Evolutionary conservation across 2,329 filamentous ascomycete species (phyloP), one percentile per base, ranked within the genome.

Genomic region (Trichoderma brevicompactum): DNA sequence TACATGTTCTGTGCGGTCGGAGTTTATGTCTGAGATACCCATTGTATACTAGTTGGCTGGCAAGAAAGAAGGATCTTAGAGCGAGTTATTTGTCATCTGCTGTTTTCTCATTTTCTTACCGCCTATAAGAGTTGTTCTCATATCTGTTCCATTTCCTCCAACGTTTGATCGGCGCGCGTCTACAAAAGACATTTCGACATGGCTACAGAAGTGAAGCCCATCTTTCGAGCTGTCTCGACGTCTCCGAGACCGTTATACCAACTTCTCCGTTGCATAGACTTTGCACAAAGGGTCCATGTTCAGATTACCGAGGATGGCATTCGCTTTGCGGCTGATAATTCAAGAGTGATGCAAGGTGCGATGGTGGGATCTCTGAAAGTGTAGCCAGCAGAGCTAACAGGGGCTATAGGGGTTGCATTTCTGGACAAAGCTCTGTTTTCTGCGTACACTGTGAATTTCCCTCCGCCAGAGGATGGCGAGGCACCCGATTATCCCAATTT

Each of bases 1-100:
- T 97, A 95, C 81, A 97, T 97, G 90, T 98, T 99, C 81, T 99
- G 95, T 80, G 95, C 94, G 67, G 95, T 95, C 77, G 95, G 95
- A 77, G 95, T 99, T 76, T 98, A 99, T 88, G 92, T 99, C 78
- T 99, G 87, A 83, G 77, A 87, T 80, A 82, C 79, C 80, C 73
- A 78, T 68, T 75, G 70, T 79, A 79, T 74, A 74, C 73, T 73
- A 71, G 73, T 55, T 55, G 43, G 23, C 43, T 48, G 36, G 23
- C 34, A 49, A 70, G 68, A 73, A 74, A 73, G 68, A 43, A 53
- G 49, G 48, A n/a, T 38, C 32, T 23, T 41, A 71, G 69, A 71
- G 71, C 74, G 70, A 70, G 71, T 68, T 67, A 71, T 64, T 68
- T 69, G 56, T 69, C 28, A 53, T 40, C 23, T 40, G n/a, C 9